Conservation (phyloP, 208 protist genomes). For the Wallacemonas sp. region DNA sequence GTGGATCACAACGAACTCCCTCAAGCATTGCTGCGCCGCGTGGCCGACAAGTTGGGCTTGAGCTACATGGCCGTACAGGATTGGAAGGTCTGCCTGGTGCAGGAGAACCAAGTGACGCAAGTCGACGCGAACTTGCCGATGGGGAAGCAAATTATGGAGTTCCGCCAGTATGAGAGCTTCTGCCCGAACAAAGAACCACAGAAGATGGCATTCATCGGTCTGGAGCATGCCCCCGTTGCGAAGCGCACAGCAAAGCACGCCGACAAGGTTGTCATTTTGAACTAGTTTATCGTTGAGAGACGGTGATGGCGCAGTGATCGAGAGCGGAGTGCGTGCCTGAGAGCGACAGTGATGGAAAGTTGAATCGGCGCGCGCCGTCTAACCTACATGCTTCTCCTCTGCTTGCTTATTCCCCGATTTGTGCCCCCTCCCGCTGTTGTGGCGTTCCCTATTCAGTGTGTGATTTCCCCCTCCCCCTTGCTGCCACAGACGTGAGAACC, state of each 20-base stretch:
- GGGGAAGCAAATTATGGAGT: slow-evolving; percentile 59
- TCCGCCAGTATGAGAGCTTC: slow-evolving; percentile 55
- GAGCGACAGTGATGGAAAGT: too few species aligned
- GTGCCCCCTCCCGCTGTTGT: too few species aligned
- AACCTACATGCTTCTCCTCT: too few species aligned
- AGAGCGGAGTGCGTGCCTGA: too few species aligned
- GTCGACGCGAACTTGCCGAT: slow-evolving; percentile 59
- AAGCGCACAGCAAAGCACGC: slow-evolving; percentile 58
- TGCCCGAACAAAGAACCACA: slow-evolving; percentile 59
- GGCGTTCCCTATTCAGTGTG: too few species aligned
- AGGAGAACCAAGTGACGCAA: slow-evolving; percentile 64
- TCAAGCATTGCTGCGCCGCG: slow-evolving; percentile 53
- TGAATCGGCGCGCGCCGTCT: too few species aligned
- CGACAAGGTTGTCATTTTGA: slow-evolving; percentile 83
- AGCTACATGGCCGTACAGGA: slow-evolving; percentile 69
- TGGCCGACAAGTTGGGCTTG: slow-evolving; percentile 76
- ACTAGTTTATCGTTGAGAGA: too few species aligned
- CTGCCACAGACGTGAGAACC: too few species aligned
- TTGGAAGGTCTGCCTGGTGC: slow-evolving; percentile 87
- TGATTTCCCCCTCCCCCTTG: too few species aligned
- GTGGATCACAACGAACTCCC: slow-evolving; percentile 60
- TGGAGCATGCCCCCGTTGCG: slow-evolving; percentile 76
- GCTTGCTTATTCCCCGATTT: too few species aligned
- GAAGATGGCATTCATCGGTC: slow-evolving; percentile 81
- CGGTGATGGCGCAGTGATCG: too few species aligned